phyloP scores from a whole-genome alignment of 179 eudicot species.

The Nepenthes alata region DNA sequence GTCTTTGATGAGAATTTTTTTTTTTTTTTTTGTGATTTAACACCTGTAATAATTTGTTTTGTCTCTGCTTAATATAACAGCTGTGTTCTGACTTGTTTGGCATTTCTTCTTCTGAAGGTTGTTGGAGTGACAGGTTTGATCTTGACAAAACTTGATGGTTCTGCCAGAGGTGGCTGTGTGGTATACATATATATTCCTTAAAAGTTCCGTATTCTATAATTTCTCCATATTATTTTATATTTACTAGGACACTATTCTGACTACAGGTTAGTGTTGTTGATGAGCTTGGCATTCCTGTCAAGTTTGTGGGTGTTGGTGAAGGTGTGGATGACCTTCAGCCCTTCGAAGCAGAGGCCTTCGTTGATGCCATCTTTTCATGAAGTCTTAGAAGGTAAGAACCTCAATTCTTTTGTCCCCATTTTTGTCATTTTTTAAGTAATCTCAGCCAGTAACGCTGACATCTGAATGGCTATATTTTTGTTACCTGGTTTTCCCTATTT shows the following conservation, averaged over 20 bases:
- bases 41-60: not conserved
- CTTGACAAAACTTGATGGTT: conserved; percentile 91
- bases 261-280: conserved; percentile 88
- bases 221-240: not conserved
- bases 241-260: not conserved
- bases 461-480: too few relatives aligned
- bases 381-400: not conserved
- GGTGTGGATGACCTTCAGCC: conserved; percentile 96
- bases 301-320: conserved; percentile 98
- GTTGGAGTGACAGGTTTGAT: conserved; percentile 89
- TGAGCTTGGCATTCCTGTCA: conserved; percentile 94
- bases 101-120: conserved; percentile 34
- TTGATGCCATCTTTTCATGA: conserved; percentile 75
- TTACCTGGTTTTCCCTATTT: too few relatives aligned
- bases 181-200: conserved; percentile 23
- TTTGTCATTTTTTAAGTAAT: too few relatives aligned
- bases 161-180: conserved; percentile 99
- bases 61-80: not conserved
- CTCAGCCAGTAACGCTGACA: too few relatives aligned
- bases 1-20: not conserved
- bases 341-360: conserved; percentile 79
- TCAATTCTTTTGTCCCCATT: not conserved
- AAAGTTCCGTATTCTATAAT: not conserved
- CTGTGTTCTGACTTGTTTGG: conserved; percentile 5
- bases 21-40: not conserved